Base-by-base conservation (phyloP, 352 stramenopile species). In the Pythium biforme region DNA sequence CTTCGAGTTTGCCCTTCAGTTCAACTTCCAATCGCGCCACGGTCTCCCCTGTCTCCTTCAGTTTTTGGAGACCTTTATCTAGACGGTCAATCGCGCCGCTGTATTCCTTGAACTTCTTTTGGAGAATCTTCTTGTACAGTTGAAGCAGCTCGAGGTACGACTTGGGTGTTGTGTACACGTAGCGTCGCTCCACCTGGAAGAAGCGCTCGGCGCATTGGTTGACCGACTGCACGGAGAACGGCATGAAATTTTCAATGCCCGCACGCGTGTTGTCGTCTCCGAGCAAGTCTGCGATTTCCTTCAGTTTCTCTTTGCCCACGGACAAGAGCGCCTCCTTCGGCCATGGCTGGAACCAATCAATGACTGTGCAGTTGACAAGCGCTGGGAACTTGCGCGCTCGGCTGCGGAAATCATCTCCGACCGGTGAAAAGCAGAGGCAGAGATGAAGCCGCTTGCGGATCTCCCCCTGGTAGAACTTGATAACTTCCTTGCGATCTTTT, bases 101-200 rank as follows among this genome's bases (percentile, higher is more conserved):
- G 47, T 96, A 94, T 55, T 98, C 92, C 34, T 89, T 86, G 15
- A 96, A 80, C 57, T 96, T 94, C 72, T 97, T 97, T 19, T 87
- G 76, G 11, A 98, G 69, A 56, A 98, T 94, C 51, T 96, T 94
- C 58, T 94, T 95, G 84, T 98, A 98, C 39, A 98, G 66, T 64
- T 98, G 96, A 37, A 98, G 76, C 31, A 98, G 62, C 64, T 98
- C 93, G 20, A 98, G 59, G 65, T 97, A 98, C n/a, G 90, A 97
- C 73, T 98, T 98, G 3, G 94, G 94, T 2, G 94, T 98, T 20
- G 92, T 98, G 76, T 98, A 98, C 55, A 98, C 94, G 31, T 96
- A 82, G 5, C 95, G 86, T 14, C 92, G 81, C 62, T 98, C 95
- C 11, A 95, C 76, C 43, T 92, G 66, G 55, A 88, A 90, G 75